These are phyloP conservation scores for Aethionema arabicum DNA, from an alignment of 345 rosid species.

Conservation along the genomic window DNA sequence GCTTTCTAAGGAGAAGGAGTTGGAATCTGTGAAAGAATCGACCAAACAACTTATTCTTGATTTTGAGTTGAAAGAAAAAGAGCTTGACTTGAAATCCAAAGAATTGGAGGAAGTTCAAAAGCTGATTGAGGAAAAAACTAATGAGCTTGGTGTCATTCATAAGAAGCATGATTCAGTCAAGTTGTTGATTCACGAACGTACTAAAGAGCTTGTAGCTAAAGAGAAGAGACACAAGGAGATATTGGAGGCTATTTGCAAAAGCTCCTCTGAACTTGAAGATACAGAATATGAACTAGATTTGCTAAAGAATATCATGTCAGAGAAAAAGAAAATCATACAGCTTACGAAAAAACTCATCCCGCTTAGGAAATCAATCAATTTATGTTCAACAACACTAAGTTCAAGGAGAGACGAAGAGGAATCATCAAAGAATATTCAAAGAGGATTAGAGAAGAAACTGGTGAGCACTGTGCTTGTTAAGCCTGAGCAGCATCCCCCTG, in stretches of 20 bases:
- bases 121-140: slow-evolving; percentile 16
- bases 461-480: slow-evolving; percentile 7
- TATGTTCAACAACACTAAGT: too few species aligned
- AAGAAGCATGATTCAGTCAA: not conserved
- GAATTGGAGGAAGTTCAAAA: slow-evolving; percentile 14
- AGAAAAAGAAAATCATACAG: slow-evolving; percentile 16
- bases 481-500: too few species aligned
- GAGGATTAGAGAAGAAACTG: not conserved
- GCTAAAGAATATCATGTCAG: slow-evolving; percentile 15
- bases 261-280: slow-evolving; percentile 14
- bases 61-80: not conserved
- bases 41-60: not conserved
- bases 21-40: slow-evolving; percentile 15
- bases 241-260: slow-evolving; percentile 20
- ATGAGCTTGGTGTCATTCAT: slow-evolving; percentile 15
- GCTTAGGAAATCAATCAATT: too few species aligned
- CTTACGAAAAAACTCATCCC: not conserved
- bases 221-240: slow-evolving; percentile 19
- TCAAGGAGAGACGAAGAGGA: not conserved
- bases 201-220: slow-evolving; percentile 9
- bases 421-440: not conserved
- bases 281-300: slow-evolving; percentile 17
- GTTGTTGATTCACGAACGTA: not conserved
- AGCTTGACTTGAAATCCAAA: slow-evolving; percentile 18
- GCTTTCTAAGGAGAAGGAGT: slow-evolving; percentile 4